Conservation (phyloP, 768 basidiomycete genomes). For the Leccinum incarnatum region DNA sequence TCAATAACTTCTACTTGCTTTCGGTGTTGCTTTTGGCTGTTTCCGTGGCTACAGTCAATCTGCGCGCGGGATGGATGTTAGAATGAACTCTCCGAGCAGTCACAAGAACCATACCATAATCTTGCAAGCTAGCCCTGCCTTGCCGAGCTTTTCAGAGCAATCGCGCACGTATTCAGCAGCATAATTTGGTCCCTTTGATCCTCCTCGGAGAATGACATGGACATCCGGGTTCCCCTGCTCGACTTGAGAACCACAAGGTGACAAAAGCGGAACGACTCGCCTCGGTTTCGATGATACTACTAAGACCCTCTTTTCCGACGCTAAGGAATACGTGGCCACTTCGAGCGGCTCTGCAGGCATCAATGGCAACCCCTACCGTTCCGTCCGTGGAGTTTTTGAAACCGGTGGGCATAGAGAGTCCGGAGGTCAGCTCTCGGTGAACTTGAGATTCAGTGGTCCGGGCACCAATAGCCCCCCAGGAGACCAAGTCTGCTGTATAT, state of each 20-base stretch:
- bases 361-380: constrained; percentile 84
- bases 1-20: constrained; percentile 88
- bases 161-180: constrained; percentile 74
- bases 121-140: constrained; percentile 73
- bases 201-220: constrained; percentile 93
- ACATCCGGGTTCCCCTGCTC: constrained; percentile 83
- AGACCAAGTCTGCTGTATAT: constrained; percentile 89
- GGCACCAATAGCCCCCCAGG: constrained; percentile 97
- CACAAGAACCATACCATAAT: constrained; percentile 67
- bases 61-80: constrained; percentile 29
- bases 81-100: background rate
- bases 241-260: constrained; percentile 3
- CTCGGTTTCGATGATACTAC: constrained; percentile 93
- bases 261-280: constrained; percentile 35
- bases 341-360: constrained; percentile 91
- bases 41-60: constrained; percentile 98
- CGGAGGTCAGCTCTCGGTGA: constrained; percentile 83
- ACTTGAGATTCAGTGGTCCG: constrained; percentile 92
- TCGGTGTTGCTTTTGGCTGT: constrained; percentile 87
- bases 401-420: constrained; percentile 92
- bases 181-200: constrained; percentile 88
- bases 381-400: constrained; percentile 99
- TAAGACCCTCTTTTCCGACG: constrained; percentile 95
- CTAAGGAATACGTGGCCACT: constrained; percentile 93
- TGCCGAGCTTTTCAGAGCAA: constrained; percentile 68